These are phyloP conservation scores for Colletotrichum viniferum DNA, from an alignment of 2,329 filamentous ascomycete genomes.

Conservation along the genomic window DNA sequence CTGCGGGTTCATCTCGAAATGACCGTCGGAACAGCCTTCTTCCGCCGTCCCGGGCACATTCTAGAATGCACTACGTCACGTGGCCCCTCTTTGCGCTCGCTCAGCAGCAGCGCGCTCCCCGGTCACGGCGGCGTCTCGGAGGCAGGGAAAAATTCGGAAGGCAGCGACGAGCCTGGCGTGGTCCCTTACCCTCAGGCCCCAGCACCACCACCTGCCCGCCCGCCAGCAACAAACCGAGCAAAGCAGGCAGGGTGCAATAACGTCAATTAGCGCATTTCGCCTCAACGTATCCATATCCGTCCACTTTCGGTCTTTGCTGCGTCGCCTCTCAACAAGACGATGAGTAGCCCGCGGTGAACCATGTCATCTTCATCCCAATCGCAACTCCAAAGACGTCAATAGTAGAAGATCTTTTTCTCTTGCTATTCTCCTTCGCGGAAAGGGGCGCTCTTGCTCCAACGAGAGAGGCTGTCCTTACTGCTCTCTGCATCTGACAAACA, in stretches of 20 bases:
- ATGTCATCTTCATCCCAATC: conserved; percentile 12
- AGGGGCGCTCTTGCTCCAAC: neutral
- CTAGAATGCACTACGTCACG: conserved; percentile 4
- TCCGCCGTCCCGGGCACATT: neutral
- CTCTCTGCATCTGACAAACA: neutral
- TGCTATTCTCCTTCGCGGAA: neutral
- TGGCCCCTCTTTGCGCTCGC: neutral
- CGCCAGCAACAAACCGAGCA: neutral
- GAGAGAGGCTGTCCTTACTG: neutral
- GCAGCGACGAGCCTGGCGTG: neutral
- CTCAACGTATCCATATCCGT: conserved; percentile 20
- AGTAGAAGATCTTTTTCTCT: neutral
- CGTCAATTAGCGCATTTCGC: conserved; percentile 20
- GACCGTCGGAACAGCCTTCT: neutral
- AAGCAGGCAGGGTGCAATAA: neutral
- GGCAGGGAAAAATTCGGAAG: conserved; percentile 21
- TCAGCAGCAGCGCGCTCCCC: neutral
- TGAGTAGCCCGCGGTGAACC: neutral
- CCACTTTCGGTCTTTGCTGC: neutral
- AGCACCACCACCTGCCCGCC: neutral
- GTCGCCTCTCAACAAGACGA: conserved; percentile 17
- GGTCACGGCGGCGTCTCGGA: conserved; percentile 10
- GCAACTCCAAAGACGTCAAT: neutral
- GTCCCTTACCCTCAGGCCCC: neutral
- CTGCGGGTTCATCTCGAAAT: neutral